Conservation (phyloP, 1,284 basidiomycete species). For the Marasmius fiardii region DNA sequence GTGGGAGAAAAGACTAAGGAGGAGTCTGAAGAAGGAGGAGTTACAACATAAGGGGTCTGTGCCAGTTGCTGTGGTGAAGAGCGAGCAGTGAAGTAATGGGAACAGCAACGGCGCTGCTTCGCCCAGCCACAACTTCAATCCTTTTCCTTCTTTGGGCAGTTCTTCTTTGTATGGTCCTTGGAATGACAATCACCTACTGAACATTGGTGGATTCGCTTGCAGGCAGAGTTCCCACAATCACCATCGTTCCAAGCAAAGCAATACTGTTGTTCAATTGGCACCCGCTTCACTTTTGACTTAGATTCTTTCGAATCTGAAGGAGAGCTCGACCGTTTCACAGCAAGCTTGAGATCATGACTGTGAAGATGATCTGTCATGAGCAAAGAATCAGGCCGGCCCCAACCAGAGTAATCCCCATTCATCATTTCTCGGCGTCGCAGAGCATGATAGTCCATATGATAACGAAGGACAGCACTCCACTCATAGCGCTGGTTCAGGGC, state of each 20-base stretch:
- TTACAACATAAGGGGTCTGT: neutral
- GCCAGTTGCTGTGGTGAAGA: neutral
- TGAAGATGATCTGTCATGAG: neutral
- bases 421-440: slow-evolving; percentile 3
- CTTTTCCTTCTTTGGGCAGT: neutral
- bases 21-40: neutral
- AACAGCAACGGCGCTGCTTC: neutral
- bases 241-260: too few relatives aligned
- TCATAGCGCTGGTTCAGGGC: neutral
- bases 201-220: slow-evolving; percentile 3
- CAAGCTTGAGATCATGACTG: neutral
- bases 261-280: too few relatives aligned
- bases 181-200: neutral
- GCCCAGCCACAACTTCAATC: neutral
- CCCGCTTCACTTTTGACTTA: too few relatives aligned
- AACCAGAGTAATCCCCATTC: slow-evolving; percentile 1
- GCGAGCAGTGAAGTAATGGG: neutral
- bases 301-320: neutral
- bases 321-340: neutral
- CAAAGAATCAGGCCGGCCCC: neutral
- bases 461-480: slow-evolving; percentile 4
- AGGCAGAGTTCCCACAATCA: neutral
- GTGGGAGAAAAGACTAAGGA: neutral
- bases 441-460: slow-evolving; percentile 6
- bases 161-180: neutral